Conservation (phyloP, 73 alveolate genomes). For the Halteria grandinella region DNA sequence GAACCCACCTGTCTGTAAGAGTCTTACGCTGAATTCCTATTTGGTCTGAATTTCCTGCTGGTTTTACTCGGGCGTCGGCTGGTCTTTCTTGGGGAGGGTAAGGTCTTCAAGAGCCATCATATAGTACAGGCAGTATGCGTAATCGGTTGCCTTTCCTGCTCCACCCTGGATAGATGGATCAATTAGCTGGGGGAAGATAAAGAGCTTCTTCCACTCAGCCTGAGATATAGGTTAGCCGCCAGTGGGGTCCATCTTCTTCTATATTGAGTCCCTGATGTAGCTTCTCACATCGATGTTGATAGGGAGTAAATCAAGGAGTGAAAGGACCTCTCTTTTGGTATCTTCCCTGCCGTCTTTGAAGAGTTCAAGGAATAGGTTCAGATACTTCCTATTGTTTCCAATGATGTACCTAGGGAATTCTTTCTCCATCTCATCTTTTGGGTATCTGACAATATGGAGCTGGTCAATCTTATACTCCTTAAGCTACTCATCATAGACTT, state of each 20-base stretch:
- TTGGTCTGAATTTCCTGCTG: conserved; percentile 9
- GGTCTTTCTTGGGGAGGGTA: neutral
- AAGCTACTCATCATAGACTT: conserved; percentile 21
- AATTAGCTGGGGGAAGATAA: too few relatives aligned
- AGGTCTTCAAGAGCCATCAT: conserved; percentile 44
- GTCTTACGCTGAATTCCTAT: conserved; percentile 23
- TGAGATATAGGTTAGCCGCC: neutral
- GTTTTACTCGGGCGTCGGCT: neutral
- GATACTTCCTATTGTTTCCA: conserved; percentile 24
- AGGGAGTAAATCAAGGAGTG: conserved; percentile 42
- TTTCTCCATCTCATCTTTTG: conserved; percentile 45
- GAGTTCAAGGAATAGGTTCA: conserved; percentile 11
- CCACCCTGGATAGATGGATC: too few relatives aligned
- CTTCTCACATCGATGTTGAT: conserved; percentile 3
- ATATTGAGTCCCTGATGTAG: neutral
- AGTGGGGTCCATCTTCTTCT: too few relatives aligned
- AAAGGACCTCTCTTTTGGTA: conserved; percentile 17
- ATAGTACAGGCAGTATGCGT: conserved; percentile 17
- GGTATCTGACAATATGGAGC: conserved; percentile 26
- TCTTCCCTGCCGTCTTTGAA: conserved; percentile 18
- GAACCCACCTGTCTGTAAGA: conserved; percentile 38
- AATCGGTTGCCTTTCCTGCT: too few relatives aligned
- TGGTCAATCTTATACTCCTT: conserved; percentile 37
- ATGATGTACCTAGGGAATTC: conserved; percentile 60
- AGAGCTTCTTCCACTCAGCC: too few relatives aligned